Conservation (phyloP, 2,329 filamentous ascomycete genomes). For the Diaporthe sp. region DNA sequence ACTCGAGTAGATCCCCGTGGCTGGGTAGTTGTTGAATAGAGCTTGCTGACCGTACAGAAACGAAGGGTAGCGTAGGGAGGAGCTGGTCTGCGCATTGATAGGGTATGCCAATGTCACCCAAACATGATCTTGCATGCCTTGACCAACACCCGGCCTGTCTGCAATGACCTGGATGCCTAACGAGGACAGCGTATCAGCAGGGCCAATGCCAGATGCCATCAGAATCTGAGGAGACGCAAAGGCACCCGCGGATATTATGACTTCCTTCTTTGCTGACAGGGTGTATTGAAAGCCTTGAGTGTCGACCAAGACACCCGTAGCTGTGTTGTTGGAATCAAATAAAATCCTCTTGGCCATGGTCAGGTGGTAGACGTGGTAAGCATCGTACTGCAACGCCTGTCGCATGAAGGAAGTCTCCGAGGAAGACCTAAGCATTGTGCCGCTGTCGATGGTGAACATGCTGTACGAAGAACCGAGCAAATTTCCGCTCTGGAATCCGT, state of each 20-base stretch:
- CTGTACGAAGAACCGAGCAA: conserved; percentile 15
- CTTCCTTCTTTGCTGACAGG: conserved; percentile 54
- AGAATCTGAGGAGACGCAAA: conserved; percentile 70
- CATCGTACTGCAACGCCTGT: not conserved
- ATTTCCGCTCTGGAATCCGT: not conserved
- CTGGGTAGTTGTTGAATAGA: conserved; percentile 1
- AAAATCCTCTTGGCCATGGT: conserved; percentile 18
- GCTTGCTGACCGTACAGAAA: not conserved
- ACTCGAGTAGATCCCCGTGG: conserved; percentile 18
- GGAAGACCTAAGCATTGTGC: not conserved
- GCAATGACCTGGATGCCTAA: conserved; percentile 60
- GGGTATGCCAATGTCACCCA: not conserved
- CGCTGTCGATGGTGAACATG: conserved; percentile 19
- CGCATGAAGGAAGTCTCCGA: conserved; percentile 19
- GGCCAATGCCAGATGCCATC: conserved; percentile 73
- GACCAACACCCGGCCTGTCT: conserved; percentile 60
- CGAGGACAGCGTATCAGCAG: conserved; percentile 55
- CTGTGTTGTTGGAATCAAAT: conserved; percentile 11
- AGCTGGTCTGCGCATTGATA: conserved; percentile 4
- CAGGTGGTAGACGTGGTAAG: not conserved
- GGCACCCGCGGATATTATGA: conserved; percentile 72
- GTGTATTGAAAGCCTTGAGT: conserved; percentile 12
- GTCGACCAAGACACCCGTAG: conserved; percentile 18
- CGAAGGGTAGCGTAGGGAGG: not conserved
- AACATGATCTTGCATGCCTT: conserved; percentile 63